These are phyloP conservation scores for Nicotiana benthamiana DNA, from an alignment of 257 asterid genomes.

Conservation along the genomic window DNA sequence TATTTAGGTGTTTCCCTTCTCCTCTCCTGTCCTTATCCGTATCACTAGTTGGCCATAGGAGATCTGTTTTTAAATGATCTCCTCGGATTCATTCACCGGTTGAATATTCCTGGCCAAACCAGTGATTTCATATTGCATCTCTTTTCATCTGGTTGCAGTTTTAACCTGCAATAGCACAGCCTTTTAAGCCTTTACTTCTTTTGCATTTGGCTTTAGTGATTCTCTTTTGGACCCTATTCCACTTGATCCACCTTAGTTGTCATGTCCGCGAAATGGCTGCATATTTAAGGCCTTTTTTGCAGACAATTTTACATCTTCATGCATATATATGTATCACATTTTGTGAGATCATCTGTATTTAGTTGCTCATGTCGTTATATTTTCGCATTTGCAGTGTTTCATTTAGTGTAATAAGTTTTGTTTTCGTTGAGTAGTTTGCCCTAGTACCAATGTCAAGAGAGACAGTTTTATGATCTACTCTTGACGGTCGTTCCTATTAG, in stretches of 20 bases:
- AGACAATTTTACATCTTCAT: background rate
- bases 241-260: background rate
- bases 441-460: constrained; percentile 21
- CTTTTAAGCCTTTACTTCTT: background rate
- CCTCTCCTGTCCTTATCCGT: background rate
- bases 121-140: background rate
- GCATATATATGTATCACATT: background rate
- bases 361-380: background rate
- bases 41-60: background rate
- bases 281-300: constrained; percentile 27
- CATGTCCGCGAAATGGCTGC: constrained; percentile 24
- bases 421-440: background rate
- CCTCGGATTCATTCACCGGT: background rate
- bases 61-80: background rate
- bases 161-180: background rate
- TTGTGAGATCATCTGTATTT: background rate
- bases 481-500: too few relatives aligned
- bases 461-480: constrained; percentile 58
- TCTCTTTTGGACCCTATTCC: background rate
- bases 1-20: background rate
- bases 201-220: background rate
- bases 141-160: constrained; percentile 10
- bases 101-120: background rate
- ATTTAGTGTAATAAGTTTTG: background rate
- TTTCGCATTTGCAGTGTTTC: background rate